Conservation (phyloP, 495 filamentous ascomycete species). For the Penicillium pancosmium region DNA sequence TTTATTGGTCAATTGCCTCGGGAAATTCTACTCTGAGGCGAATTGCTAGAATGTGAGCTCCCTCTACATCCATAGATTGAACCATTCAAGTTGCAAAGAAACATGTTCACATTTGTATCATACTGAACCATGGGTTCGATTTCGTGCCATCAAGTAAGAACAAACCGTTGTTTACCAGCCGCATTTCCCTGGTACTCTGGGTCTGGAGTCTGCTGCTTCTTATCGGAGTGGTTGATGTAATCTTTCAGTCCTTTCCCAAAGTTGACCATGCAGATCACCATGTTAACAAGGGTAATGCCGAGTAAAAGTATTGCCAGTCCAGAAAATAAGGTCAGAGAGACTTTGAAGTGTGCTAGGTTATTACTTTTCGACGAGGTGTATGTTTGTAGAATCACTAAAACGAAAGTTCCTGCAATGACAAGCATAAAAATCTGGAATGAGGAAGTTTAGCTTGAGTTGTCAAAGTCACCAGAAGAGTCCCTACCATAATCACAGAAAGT, state of each 20-base stretch:
- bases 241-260: conserved; percentile 27
- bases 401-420: conserved; percentile 16
- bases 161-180: not conserved
- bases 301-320: conserved; percentile 19
- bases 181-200: not conserved
- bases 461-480: not conserved
- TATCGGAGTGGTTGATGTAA: conserved; percentile 11
- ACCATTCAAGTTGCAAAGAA: too few species aligned
- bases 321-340: conserved; percentile 24
- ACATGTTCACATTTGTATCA: conserved; percentile 1
- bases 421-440: conserved; percentile 16
- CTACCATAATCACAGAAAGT: conserved; percentile 18
- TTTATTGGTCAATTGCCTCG: too few species aligned
- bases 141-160: not conserved
- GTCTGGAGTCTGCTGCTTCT: not conserved
- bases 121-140: not conserved
- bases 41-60: too few species aligned
- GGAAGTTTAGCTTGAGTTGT: not conserved
- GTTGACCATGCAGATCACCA: conserved; percentile 25
- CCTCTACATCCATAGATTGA: too few species aligned
- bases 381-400: conserved; percentile 12
- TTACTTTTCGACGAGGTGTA: not conserved
- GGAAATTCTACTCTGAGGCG: too few species aligned
- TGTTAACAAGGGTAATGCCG: conserved; percentile 15
- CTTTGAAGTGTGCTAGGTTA: conserved; percentile 12